A percentile compares a stretch with the other conserved stretches of the same genome.
phyloP scores from a whole-genome alignment of 306 rosid genomes.

The Lathyrus sativus region DNA sequence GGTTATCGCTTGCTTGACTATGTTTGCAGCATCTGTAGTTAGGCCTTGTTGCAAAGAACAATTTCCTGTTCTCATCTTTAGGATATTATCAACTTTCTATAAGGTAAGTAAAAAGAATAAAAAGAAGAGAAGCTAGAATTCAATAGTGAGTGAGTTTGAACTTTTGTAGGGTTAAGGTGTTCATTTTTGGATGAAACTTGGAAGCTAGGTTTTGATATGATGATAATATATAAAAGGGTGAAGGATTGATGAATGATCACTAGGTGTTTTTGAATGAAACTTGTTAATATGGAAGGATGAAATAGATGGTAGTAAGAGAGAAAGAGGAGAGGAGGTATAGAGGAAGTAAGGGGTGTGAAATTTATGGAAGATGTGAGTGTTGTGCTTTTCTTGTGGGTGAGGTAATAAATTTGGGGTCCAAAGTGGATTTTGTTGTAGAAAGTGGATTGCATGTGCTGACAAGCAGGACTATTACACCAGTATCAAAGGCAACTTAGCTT shows the following conservation, averaged over 20 bases:
- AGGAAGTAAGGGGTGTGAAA: conserved; percentile 44
- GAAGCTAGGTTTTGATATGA: conserved; percentile 30
- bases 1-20: conserved; percentile 73
- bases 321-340: conserved; percentile 27
- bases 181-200: conserved; percentile 36
- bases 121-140: background rate
- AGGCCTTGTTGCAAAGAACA: conserved; percentile 80
- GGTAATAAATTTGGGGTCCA: conserved; percentile 79
- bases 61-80: conserved; percentile 81
- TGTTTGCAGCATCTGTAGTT: conserved; percentile 68
- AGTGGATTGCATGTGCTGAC: conserved; percentile 99
- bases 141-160: background rate
- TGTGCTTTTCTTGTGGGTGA: conserved; percentile 95
- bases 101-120: background rate
- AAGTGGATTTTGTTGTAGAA: conserved; percentile 86
- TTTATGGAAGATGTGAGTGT: conserved; percentile 52
- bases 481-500: conserved; percentile 85
- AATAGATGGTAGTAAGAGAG: conserved; percentile 33
- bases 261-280: conserved; percentile 11
- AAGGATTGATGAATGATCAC: conserved; percentile 17
- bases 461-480: conserved; percentile 77
- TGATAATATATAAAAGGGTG: conserved; percentile 38
- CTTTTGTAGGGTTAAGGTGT: background rate
- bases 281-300: conserved; percentile 32
- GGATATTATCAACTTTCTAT: background rate